phyloP scores from a whole-genome alignment of 1,139 yeast species.

The Candida neerlandica region DNA sequence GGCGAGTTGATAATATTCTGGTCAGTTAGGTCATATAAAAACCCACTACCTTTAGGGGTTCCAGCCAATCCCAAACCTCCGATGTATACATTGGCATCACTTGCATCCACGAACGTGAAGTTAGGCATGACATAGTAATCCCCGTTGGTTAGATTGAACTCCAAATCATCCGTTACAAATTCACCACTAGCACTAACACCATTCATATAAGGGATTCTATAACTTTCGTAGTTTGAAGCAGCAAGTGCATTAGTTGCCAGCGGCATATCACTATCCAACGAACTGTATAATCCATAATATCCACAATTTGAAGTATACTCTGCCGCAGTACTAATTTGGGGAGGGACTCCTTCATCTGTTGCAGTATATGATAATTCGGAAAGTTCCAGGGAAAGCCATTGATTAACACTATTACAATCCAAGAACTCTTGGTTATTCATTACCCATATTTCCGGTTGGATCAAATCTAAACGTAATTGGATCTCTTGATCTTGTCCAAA shows the following conservation, averaged over 20 bases:
- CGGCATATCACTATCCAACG: constrained; percentile 11
- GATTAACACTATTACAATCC: constrained; percentile 25
- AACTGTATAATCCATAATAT: constrained; percentile 27
- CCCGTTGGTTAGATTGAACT: constrained; percentile 20
- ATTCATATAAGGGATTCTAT: constrained; percentile 32
- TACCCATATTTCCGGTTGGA: constrained; percentile 44
- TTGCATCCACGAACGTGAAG: constrained; percentile 33
- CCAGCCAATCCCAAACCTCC: constrained; percentile 59
- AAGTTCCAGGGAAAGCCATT: constrained; percentile 25
- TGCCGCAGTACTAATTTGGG: constrained; percentile 21
- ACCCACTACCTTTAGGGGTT: constrained; percentile 37
- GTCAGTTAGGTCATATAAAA: constrained; percentile 38
- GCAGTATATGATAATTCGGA: constrained; percentile 11
- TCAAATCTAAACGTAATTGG: constrained; percentile 31
- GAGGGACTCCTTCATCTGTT: constrained; percentile 16
- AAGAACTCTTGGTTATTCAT: constrained; percentile 28
- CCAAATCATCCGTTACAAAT: constrained; percentile 27
- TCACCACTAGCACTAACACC: constrained; percentile 30
- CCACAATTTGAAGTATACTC: constrained; percentile 33
- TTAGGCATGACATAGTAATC: constrained; percentile 19
- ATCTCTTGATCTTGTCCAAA: constrained; percentile 18
- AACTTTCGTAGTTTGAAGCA: constrained; percentile 20
- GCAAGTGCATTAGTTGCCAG: constrained; percentile 15
- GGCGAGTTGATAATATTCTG: constrained; percentile 41
- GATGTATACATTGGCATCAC: constrained; percentile 23